phyloP scores from a whole-genome alignment of 2,329 filamentous ascomycete species.

The Cercospora citrullina region DNA sequence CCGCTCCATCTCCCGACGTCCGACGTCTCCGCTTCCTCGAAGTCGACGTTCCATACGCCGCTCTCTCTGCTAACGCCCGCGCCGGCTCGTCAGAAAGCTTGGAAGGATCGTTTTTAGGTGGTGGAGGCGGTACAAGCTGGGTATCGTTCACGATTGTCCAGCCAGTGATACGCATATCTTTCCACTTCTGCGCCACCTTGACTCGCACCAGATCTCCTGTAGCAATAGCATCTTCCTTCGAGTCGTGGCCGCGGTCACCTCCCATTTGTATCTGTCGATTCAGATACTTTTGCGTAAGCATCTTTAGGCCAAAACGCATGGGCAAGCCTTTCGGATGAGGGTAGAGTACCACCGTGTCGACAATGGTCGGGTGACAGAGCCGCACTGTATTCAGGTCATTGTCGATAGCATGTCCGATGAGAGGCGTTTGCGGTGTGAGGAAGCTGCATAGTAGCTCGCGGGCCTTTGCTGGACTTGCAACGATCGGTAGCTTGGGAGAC shows the following conservation, averaged over 20 bases:
- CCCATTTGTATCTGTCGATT: constrained; percentile 77
- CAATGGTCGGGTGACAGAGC: constrained; percentile 77
- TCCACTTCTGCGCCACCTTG: constrained; percentile 71
- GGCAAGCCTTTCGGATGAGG: constrained; percentile 78
- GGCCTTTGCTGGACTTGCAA: constrained; percentile 71
- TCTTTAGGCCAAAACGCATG: constrained; percentile 73
- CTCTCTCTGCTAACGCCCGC: constrained; percentile 8
- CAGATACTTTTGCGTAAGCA: constrained; percentile 68
- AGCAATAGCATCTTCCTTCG: constrained; percentile 83
- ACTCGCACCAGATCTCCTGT: constrained; percentile 81
- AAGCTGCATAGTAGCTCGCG: constrained; percentile 74
- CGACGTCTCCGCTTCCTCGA: constrained; percentile 21
- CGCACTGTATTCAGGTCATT: constrained; percentile 89
- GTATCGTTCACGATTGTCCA: constrained; percentile 62
- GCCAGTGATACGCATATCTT: constrained; percentile 62
- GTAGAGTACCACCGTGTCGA: constrained; percentile 84
- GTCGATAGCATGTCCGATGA: constrained; percentile 92
- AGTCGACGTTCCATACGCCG: neutral
- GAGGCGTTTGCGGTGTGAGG: constrained; percentile 72
- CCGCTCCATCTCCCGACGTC: constrained; percentile 18
- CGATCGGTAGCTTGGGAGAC: constrained; percentile 61
- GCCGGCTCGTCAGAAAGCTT: constrained; percentile 1
- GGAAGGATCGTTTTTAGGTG: neutral
- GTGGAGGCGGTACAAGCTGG: constrained; percentile 32
- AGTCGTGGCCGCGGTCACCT: constrained; percentile 73